Base-by-base conservation (phyloP, 2,329 filamentous ascomycete genomes). In the Shiraia sp. region DNA sequence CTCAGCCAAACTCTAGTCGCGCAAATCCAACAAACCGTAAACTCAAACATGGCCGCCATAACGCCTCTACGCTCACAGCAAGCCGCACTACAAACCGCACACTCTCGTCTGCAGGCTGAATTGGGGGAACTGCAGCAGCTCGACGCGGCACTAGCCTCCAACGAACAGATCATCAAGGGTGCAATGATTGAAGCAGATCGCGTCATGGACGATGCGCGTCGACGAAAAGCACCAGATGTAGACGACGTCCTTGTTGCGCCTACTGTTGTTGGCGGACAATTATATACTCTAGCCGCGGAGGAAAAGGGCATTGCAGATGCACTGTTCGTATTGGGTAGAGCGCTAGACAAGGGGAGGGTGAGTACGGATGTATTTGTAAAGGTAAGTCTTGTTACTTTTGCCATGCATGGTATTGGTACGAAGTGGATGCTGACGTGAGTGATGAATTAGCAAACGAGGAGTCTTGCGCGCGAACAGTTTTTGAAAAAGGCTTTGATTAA, bases 181-280 rank as follows among this genome's bases (percentile, higher is more conserved):
- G 85, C 87, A 3, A 82, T 97, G 36, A 78, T 80, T 22, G 85
- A 87, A 47, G 92, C 92, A 3, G 91, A 96, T 63, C 75, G 74
- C 5, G 83, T 91, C 9, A 88, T 96, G 50, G 79, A 82, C 29
- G 80, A 83, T 36, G 88, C 88, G n/a, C 79, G 82, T 42, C 76
- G 76, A 12, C 83, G 88, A 34, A 78, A 79, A 28, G 79, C 85
- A 1, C 90, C 91, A 0, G 82, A 85, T 33, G 86, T 97, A 34
- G 93, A 99, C 66, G 90, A 95, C 46, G 79, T 97, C 24, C 77
- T 99, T 2, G 89, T 96, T n/a, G 90, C 91, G 3, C 90, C 92
- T 1, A 96, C 90, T 0, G 86, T 96, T 1, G 93, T 96, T 4
- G 89, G 88, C 0, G 91, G 92, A 53, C 93, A 99, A 74, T 74